Evolutionary conservation across 1,284 basidiomycete species (phyloP).

Genomic region (Jaminaea rosea): DNA sequence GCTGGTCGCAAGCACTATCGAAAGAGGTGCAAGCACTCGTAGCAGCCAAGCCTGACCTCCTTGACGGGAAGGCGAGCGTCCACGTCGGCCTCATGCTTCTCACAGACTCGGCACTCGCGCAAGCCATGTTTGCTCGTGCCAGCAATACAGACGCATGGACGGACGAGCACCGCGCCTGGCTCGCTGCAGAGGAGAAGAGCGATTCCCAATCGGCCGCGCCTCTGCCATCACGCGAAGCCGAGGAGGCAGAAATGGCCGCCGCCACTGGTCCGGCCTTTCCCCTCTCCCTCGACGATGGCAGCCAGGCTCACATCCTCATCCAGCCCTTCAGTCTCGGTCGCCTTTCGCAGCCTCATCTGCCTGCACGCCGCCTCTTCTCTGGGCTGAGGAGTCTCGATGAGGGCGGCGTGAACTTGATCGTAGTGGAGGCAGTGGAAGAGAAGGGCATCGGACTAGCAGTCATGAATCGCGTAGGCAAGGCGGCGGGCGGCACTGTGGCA

Average conservation of each 20-base stretch:
- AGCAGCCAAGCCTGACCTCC: background rate
- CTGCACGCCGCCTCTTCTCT: conserved; percentile 76
- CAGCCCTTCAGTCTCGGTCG: conserved; percentile 56
- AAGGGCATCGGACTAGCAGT: conserved; percentile 79
- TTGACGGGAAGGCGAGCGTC: conserved; percentile 11
- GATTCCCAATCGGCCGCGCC: background rate
- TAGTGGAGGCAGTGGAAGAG: conserved; percentile 78
- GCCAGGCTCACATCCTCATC: conserved; percentile 11
- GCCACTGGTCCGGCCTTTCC: background rate
- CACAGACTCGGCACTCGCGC: conserved; percentile 49
- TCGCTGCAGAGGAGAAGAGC: background rate
- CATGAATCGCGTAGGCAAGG: conserved; percentile 96
- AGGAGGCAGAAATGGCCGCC: background rate
- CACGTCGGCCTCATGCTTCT: conserved; percentile 65
- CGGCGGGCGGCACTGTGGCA: conserved; percentile 53
- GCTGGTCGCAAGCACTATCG: background rate
- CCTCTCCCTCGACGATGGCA: background rate
- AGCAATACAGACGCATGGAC: background rate
- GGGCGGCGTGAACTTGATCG: conserved; percentile 66
- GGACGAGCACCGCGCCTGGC: background rate
- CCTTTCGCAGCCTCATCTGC: conserved; percentile 56
- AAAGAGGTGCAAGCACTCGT: background rate
- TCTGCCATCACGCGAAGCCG: background rate
- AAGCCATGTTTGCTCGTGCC: background rate
- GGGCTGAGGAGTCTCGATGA: conserved; percentile 72